phyloP scores from a whole-genome alignment of 2,329 filamentous ascomycete species.

The Exophiala phaeomuriformis region DNA sequence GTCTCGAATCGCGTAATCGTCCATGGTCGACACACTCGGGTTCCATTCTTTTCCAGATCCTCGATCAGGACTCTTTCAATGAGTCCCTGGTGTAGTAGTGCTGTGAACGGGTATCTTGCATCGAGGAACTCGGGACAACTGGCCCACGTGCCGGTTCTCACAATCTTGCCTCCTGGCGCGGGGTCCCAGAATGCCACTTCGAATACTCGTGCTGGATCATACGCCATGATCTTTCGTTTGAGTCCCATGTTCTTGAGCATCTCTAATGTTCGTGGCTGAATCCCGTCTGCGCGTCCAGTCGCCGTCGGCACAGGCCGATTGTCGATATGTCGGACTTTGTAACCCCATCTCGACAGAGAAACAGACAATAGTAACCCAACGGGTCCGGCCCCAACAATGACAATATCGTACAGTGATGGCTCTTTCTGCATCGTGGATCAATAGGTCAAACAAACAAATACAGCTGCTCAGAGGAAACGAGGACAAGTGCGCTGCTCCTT shows the following conservation, averaged over 20 bases:
- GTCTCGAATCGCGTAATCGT: constrained; percentile 56
- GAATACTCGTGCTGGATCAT: constrained; percentile 79
- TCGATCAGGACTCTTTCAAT: constrained; percentile 57
- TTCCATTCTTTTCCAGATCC: constrained; percentile 54
- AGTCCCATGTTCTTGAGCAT: constrained; percentile 82
- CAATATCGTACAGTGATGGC: constrained; percentile 45
- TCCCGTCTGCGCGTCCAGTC: constrained; percentile 83
- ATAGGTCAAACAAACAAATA: not conserved
- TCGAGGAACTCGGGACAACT: constrained; percentile 78
- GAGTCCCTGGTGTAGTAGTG: constrained; percentile 55
- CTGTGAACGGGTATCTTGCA: constrained; percentile 57
- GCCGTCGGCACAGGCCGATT: constrained; percentile 77
- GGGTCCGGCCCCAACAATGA: constrained; percentile 83
- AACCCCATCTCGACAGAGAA: constrained; percentile 84
- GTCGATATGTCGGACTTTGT: constrained; percentile 91
- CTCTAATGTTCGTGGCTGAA: constrained; percentile 82
- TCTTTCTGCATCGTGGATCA: constrained; percentile 15
- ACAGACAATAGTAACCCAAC: constrained; percentile 83
- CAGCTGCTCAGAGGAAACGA: not conserved
- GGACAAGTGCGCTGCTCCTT: too few species aligned
- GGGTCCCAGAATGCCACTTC: constrained; percentile 63
- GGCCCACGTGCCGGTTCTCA: constrained; percentile 64
- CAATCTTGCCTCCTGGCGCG: constrained; percentile 47
- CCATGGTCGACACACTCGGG: constrained; percentile 52
- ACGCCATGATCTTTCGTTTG: constrained; percentile 78